Percentiles rank a stretch among this genome's conserved stretches.
Evolutionary conservation across 23 red algal species (phyloP).

Genomic region (Gracilaria domingensis): DNA sequence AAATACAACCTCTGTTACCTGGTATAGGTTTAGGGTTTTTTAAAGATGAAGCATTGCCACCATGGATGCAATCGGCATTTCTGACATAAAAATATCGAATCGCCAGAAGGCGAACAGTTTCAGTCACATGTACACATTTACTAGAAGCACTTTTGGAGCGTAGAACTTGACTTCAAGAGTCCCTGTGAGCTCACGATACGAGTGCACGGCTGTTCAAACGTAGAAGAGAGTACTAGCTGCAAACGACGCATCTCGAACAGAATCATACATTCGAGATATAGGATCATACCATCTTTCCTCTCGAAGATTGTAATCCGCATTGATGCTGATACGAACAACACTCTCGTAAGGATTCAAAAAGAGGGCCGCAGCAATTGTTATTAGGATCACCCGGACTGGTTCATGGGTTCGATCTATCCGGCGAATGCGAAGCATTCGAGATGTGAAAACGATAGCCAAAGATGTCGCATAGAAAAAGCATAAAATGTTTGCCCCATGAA

Average conservation of each 20-base stretch:
- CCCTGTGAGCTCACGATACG: constrained; percentile 62
- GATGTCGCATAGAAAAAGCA: constrained; percentile 54
- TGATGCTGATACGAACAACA: constrained; percentile 61
- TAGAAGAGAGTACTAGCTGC: constrained; percentile 75
- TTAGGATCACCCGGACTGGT: constrained; percentile 75
- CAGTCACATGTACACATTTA: constrained; percentile 60
- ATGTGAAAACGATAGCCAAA: constrained; percentile 61
- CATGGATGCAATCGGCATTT: constrained; percentile 67
- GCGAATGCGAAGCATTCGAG: constrained; percentile 61
- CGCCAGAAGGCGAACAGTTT: constrained; percentile 54
- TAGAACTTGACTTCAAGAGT: constrained; percentile 60
- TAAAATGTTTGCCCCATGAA: constrained; percentile 52
- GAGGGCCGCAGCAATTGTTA: constrained; percentile 57
- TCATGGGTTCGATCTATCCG: constrained; percentile 62
- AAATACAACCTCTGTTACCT: constrained; percentile 50
- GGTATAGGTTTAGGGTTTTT: constrained; percentile 45
- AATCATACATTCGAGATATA: constrained; percentile 64
- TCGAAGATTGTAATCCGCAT: constrained; percentile 40
- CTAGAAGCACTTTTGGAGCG: constrained; percentile 69
- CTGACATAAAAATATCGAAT: constrained; percentile 68
- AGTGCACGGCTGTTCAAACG: constrained; percentile 78
- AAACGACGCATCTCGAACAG: constrained; percentile 66
- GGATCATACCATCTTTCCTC: constrained; percentile 58
- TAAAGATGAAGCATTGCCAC: constrained; percentile 76
- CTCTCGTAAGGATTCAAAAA: constrained; percentile 76